Evolutionary conservation across 345 rosid species (phyloP).

Genomic region (Orychophragmus violaceus): DNA sequence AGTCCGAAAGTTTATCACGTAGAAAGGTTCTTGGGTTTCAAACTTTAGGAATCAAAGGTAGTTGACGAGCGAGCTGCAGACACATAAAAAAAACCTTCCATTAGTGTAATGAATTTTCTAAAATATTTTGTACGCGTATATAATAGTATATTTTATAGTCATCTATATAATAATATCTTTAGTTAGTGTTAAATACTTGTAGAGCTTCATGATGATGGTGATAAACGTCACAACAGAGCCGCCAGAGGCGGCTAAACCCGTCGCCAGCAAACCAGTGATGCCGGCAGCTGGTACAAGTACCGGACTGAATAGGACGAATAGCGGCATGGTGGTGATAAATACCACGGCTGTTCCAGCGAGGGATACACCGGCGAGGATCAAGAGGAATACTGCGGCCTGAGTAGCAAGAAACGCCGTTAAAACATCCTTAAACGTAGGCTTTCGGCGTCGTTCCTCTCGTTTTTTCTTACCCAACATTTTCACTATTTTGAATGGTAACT

Average conservation of each 20-base stretch:
- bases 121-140: neutral
- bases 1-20: too few relatives aligned
- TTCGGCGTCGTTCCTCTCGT: neutral
- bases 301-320: slow-evolving; percentile 67
- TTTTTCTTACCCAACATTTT: neutral
- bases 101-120: neutral
- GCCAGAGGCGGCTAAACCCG: slow-evolving; percentile 62
- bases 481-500: neutral
- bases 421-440: neutral
- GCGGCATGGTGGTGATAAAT: slow-evolving; percentile 53
- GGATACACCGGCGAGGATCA: slow-evolving; percentile 57
- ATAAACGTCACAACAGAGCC: slow-evolving; percentile 49
- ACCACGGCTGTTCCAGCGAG: slow-evolving; percentile 53
- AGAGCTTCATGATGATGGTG: slow-evolving; percentile 55
- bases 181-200: slow-evolving; percentile 33
- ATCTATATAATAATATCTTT: too few relatives aligned
- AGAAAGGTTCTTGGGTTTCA: too few relatives aligned
- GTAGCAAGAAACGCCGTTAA: slow-evolving; percentile 25
- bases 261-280: slow-evolving; percentile 33
- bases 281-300: slow-evolving; percentile 70
- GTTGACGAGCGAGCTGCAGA: too few relatives aligned
- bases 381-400: slow-evolving; percentile 54
- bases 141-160: neutral
- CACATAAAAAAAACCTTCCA: too few relatives aligned
- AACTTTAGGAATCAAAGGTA: neutral